Evolutionary conservation across 495 filamentous ascomycete genomes (phyloP), one percentile per base, ranked within the genome.

Genomic region (Hypoxylon lenormandii): DNA sequence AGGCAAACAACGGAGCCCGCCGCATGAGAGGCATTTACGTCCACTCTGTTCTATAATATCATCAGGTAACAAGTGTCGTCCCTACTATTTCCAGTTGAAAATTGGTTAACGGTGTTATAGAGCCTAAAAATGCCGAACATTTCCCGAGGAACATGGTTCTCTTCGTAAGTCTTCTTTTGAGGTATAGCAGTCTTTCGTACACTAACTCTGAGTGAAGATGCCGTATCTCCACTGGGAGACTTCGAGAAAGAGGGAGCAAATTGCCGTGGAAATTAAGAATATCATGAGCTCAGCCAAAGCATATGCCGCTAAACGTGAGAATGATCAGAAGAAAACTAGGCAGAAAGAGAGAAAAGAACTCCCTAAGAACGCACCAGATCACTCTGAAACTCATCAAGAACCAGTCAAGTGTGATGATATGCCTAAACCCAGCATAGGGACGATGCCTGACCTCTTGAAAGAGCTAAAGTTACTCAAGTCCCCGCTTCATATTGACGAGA

Each of bases 161-260:
- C 0, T 82, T 80, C 46, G 79, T 79, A 48, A 18, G 78, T 75
- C 12, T 26, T 46, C 26, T 37, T 6, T 22, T 5, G 26, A 19
- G 11, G 5, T 3, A 47, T 19, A 4, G 16, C 2, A 37, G 49
- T 19, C 4, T 49, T 10, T 26, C 10, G n/a, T 22, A 26, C 19
- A 21, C 5, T 47, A 16, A 62, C 23, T 4, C 45, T 43, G 13
- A 11, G 6, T 4, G 0, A 26, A 81, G 80, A 90, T 90, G 87
- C 88, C 88, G 1, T 91, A 89, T 60, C 76, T 91, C 3, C 87
- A 90, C 66, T 91, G 88, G 72, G 89, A 91, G 36, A 89, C 86
- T 0, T 69, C 72, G 0, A 64, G 48, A n/a, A 72, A 58, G 33
- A 48, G 22, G 12, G 53, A 72, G 12, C 54, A 69, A 16, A 67